Conservation (phyloP, 768 basidiomycete species). For the Vararia minispora region DNA sequence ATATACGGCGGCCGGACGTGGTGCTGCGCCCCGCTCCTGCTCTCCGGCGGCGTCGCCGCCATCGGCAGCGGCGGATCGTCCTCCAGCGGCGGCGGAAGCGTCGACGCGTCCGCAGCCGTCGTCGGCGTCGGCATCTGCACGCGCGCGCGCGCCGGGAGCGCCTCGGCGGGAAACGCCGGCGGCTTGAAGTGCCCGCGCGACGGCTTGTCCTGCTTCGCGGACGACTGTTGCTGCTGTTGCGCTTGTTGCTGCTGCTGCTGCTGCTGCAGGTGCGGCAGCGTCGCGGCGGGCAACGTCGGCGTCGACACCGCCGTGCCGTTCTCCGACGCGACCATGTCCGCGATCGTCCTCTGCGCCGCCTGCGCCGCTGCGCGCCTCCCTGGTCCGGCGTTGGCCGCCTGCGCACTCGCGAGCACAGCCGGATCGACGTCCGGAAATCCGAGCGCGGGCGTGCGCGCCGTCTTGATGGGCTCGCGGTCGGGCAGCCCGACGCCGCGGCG, state of each 20-base stretch:
- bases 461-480: slow-evolving; percentile 87
- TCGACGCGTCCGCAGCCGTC: slow-evolving; percentile 55
- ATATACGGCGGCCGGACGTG: slow-evolving; percentile 34
- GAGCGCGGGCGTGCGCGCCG: slow-evolving; percentile 81
- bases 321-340: slow-evolving; percentile 87
- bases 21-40: slow-evolving; percentile 6
- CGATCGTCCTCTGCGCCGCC: slow-evolving; percentile 74
- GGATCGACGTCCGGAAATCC: slow-evolving; percentile 75
- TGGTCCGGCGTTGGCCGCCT: slow-evolving; percentile 54
- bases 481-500: slow-evolving; percentile 75
- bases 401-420: slow-evolving; percentile 54
- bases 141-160: slow-evolving; percentile 50
- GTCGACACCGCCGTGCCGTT: slow-evolving; percentile 56
- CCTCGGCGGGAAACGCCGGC: slow-evolving; percentile 41
- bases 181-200: slow-evolving; percentile 65
- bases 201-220: slow-evolving; percentile 51
- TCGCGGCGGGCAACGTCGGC: slow-evolving; percentile 30
- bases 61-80: slow-evolving; percentile 40
- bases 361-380: slow-evolving; percentile 80
- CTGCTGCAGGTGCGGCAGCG: slow-evolving; percentile 25
- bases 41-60: slow-evolving; percentile 11
- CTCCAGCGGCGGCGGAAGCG: slow-evolving; percentile 48
- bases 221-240: slow-evolving; percentile 25
- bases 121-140: slow-evolving; percentile 50
- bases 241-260: slow-evolving; percentile 43